A percentile compares a stretch with the other conserved stretches of the same genome.
Conservation (phyloP, 1,284 basidiomycete species). For the Sutorius eximius region DNA sequence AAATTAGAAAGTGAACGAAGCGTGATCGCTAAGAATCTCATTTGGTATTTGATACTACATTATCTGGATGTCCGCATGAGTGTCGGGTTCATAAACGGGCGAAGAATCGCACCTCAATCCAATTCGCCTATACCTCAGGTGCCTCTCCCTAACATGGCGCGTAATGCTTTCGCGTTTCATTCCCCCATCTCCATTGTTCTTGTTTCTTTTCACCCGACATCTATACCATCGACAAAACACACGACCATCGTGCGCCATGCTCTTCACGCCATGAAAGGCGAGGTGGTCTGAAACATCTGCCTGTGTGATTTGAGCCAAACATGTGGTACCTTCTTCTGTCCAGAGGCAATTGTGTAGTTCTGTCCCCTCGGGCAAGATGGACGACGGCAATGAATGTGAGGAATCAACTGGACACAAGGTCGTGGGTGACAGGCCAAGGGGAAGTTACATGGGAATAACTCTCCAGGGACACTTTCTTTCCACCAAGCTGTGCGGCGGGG, state of each 20-base stretch:
- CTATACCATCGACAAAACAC: constrained; percentile 18
- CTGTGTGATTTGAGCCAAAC: constrained; percentile 5
- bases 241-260: rapidly evolving
- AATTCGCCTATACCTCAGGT: constrained; percentile 20
- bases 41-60: neutral
- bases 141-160: constrained; percentile 24
- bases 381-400: constrained; percentile 4
- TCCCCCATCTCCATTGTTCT: rapidly evolving
- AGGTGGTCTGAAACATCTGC: constrained; percentile 13
- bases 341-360: constrained; percentile 6
- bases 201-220: constrained; percentile 9
- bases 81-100: neutral
- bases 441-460: constrained; percentile 8
- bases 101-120: neutral
- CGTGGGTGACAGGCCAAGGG: neutral
- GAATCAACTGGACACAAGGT: neutral
- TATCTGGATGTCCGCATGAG: neutral
- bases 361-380: neutral
- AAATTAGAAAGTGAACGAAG: neutral
- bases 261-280: constrained; percentile 9
- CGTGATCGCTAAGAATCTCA: neutral
- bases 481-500: too few relatives aligned
- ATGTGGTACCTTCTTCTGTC: constrained; percentile 7
- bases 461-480: too few relatives aligned
- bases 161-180: constrained; percentile 26